These are phyloP conservation scores for Scenedesmus sp. DNA, from an alignment of 163 green algal genomes.

Conservation along the genomic window DNA sequence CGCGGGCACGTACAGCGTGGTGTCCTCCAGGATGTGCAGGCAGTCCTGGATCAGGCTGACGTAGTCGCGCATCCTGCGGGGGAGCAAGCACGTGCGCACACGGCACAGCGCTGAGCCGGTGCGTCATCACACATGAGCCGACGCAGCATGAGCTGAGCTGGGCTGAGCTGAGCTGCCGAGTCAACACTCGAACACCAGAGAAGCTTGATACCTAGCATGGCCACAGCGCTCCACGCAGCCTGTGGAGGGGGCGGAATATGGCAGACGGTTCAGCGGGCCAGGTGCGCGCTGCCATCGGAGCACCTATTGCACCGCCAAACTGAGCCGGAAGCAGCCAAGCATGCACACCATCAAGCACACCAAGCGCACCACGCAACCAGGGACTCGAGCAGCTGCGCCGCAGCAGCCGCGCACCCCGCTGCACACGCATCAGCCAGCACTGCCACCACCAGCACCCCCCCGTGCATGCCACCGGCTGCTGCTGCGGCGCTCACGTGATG, in stretches of 20 bases:
- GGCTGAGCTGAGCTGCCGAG: too few species aligned
- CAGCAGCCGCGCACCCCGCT: too few species aligned
- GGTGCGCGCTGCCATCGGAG: too few species aligned
- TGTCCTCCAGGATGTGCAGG: constrained; percentile 66
- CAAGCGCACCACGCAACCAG: background rate
- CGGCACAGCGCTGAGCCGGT: too few species aligned
- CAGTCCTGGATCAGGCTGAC: constrained; percentile 73
- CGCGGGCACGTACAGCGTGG: constrained; percentile 71
- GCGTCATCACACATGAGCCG: too few species aligned
- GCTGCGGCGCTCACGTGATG: constrained; percentile 76
- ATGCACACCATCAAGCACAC: background rate
- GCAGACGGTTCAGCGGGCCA: too few species aligned
- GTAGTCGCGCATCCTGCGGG: constrained; percentile 75
- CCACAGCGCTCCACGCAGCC: too few species aligned
- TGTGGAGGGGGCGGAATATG: too few species aligned
- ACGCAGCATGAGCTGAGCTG: too few species aligned
- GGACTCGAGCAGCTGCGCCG: background rate
- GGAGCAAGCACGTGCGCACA: background rate
- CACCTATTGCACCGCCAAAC: background rate
- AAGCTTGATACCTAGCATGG: too few species aligned
- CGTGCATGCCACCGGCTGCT: constrained; percentile 58
- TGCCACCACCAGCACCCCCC: background rate
- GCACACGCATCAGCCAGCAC: background rate
- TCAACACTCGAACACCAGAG: too few species aligned
- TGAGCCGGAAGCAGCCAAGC: background rate